Conservation (phyloP, 2,329 filamentous ascomycete species). For the Ophiocordyceps robertsii region DNA sequence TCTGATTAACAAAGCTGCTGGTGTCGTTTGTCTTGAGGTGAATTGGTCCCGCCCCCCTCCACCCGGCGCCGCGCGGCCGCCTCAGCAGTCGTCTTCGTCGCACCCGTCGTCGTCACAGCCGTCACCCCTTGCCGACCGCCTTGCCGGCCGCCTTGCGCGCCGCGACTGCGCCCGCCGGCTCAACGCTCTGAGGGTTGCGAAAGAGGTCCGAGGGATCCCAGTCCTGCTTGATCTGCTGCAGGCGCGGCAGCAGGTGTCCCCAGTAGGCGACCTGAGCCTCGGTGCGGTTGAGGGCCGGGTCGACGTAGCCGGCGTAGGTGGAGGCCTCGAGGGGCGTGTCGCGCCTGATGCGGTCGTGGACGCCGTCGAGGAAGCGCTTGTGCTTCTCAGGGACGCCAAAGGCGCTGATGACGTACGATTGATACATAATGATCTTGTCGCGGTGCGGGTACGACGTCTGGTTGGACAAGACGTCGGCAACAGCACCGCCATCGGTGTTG, state of each 20-base stretch:
- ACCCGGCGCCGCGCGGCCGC: no score
- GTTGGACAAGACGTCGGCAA: slow-evolving; percentile 38
- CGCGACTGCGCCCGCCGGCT: no score
- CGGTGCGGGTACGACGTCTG: slow-evolving; percentile 50
- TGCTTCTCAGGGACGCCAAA: slow-evolving; percentile 29
- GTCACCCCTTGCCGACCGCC: no score
- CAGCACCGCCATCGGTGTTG: slow-evolving; percentile 46
- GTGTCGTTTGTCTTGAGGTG: no score
- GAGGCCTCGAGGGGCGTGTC: slow-evolving; percentile 26
- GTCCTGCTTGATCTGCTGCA: slow-evolving; percentile 34
- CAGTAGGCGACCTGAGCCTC: slow-evolving; percentile 39
- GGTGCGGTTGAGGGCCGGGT: slow-evolving; percentile 28
- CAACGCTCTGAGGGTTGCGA: slow-evolving; percentile 46
- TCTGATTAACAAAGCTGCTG: no score
- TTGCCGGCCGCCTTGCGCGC: no score
- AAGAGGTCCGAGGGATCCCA: slow-evolving; percentile 43
- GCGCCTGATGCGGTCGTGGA: slow-evolving; percentile 30
- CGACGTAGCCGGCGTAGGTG: slow-evolving; percentile 52
- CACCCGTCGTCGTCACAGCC: no score
- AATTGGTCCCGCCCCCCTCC: no score
- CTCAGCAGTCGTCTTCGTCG: no score
- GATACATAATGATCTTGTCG: slow-evolving; percentile 50
- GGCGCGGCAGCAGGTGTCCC: slow-evolving; percentile 32
- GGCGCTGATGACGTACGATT: slow-evolving; percentile 44
- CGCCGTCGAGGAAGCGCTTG: slow-evolving; percentile 34